Conservation (phyloP, 2,329 filamentous ascomycete genomes). For the Chaetomiaceae sp. region DNA sequence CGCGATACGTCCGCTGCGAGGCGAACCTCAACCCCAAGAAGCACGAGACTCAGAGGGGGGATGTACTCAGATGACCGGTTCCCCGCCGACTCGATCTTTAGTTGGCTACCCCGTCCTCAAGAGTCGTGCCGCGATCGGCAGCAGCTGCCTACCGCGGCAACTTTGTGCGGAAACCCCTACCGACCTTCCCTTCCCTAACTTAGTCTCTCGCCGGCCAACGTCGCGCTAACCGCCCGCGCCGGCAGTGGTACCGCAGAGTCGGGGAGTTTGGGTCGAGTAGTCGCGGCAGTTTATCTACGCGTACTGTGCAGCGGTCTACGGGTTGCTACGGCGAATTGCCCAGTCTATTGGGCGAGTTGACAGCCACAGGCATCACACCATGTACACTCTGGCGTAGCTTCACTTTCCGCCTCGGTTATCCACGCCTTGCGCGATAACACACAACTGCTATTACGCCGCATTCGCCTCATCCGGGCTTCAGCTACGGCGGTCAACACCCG, state of each 20-base stretch:
- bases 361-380: not conserved
- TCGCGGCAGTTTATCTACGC: not conserved
- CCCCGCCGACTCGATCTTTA: not conserved
- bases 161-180: not conserved
- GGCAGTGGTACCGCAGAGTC: not conserved
- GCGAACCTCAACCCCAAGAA: not conserved
- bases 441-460: too few relatives aligned
- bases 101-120: not conserved
- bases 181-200: not conserved
- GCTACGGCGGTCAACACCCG: too few relatives aligned
- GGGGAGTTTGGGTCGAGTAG: not conserved
- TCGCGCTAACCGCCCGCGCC: not conserved
- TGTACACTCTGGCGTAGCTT: not conserved
- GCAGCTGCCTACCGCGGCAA: not conserved
- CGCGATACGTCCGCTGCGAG: not conserved
- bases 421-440: too few relatives aligned
- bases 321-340: too few relatives aligned
- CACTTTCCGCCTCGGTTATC: not conserved
- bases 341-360: too few relatives aligned
- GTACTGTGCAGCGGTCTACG: too few relatives aligned
- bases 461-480: too few relatives aligned
- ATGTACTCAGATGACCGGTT: not conserved
- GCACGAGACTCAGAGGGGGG: not conserved
- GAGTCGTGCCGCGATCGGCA: slow-evolving; percentile 2
- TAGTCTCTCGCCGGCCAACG: not conserved